phyloP scores from a whole-genome alignment of 139 green algal species.

The Chlorella sorokiniana region DNA sequence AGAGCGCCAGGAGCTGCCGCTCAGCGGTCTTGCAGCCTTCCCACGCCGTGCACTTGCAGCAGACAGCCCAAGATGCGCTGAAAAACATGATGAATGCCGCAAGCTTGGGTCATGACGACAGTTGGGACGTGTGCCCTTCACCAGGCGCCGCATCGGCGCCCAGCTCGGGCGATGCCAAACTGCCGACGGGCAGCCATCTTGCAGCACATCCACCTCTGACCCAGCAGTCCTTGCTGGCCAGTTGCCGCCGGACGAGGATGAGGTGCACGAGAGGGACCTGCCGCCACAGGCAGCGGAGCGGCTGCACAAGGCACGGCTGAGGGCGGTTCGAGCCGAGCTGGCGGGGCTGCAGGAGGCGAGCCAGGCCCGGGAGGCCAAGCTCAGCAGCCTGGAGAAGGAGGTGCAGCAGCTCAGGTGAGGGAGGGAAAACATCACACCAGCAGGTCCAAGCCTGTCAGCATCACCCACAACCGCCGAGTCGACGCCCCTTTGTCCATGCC shows the following conservation, averaged over 20 bases:
- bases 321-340: conserved; percentile 1
- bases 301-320: conserved; percentile 14
- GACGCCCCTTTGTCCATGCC: background rate
- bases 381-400: conserved; percentile 19
- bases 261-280: conserved; percentile 4
- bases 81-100: conserved; percentile 4
- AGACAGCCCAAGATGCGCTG: conserved; percentile 18
- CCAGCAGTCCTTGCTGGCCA: background rate
- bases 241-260: background rate
- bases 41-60: background rate
- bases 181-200: background rate
- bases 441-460: too few relatives aligned
- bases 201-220: background rate
- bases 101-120: conserved; percentile 9
- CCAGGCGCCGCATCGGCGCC: background rate
- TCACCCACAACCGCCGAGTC: background rate
- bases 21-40: background rate
- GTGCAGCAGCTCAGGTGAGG: conserved; percentile 19
- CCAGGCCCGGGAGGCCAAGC: conserved; percentile 14
- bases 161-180: background rate
- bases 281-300: background rate
- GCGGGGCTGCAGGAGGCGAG: conserved; percentile 4
- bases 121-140: background rate
- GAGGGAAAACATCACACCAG: too few relatives aligned
- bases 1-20: background rate